Conservation (phyloP, 129 eudicot genomes). For the Deinandra increscens region DNA sequence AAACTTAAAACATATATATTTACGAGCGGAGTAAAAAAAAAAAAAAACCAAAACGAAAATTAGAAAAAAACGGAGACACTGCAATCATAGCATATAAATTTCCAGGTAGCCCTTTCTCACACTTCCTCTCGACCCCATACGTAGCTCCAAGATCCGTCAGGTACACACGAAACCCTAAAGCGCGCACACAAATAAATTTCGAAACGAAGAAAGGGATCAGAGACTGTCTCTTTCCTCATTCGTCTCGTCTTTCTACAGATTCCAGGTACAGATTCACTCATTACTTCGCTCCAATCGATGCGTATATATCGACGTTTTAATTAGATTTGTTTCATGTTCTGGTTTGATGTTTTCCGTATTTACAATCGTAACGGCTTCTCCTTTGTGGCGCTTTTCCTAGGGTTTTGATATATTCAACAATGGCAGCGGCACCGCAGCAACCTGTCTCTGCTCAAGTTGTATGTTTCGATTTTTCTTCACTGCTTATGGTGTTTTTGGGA, state of each 20-base stretch:
- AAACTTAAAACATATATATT: too few species aligned
- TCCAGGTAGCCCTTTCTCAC: constrained; percentile 26
- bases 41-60: too few species aligned
- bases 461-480: constrained; percentile 23
- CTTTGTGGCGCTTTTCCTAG: constrained; percentile 13
- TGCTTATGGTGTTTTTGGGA: background rate
- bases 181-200: background rate
- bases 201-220: constrained; percentile 16
- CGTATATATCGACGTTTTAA: background rate
- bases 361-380: background rate
- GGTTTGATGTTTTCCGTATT: background rate
- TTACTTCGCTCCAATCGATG: constrained; percentile 15
- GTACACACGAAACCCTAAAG: constrained; percentile 31
- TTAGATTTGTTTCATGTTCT: background rate
- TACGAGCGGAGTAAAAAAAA: too few species aligned
- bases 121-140: constrained; percentile 22
- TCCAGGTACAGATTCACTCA: constrained; percentile 27
- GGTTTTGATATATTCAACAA: constrained; percentile 35
- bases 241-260: background rate
- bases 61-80: background rate
- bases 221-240: constrained; percentile 18
- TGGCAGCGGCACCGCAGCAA: constrained; percentile 49
- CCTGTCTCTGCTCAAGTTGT: constrained; percentile 73
- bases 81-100: background rate
- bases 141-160: constrained; percentile 31